Evolutionary conservation across 495 filamentous ascomycete species (phyloP), one percentile per base, ranked within the genome.

Genomic region (Hypoxylon trugodes): DNA sequence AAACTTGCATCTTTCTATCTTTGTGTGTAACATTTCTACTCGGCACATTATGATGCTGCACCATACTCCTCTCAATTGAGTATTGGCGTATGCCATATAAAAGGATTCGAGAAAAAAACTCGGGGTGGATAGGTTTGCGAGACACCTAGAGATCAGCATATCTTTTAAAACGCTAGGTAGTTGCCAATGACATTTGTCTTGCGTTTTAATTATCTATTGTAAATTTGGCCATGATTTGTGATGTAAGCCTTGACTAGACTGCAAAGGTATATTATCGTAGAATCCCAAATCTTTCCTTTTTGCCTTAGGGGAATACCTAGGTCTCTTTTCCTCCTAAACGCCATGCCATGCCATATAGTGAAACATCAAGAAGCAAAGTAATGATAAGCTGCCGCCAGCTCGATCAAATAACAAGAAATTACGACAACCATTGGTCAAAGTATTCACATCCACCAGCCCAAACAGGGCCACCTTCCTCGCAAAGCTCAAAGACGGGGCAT

Each of bases 401-500:
- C 26, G 4, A n/a, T 22, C 15, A 6, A 15, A 30, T 21, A 10
- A 10, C 6, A 18, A 18, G 42, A 13, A 47, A n/a, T 30, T 62
- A 60, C 6, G 78, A 76, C 15, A 97, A 74, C 94, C 94, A 98
- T 3, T 87, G 83, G 50, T 87, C 81, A 69, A 96, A 97, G 68
- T 98, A 98, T 36, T 92, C 89, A 73, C 95, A 98, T 45, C 84
- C 96, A 52, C 87, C 89, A 1, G 95, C 91, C 71, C 88, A 95
- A 28, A 98, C 91, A 6, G 90, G 89, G 1, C 92, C 93, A 4
- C 89, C 92, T 50, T 95, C 90, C 42, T 89, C 89, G 74, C 95
- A 98, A 15, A 97, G 79, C 33, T 89, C 86, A 76, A 97, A 96
- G n/a, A 97, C 95, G 0, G 96, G 95, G 72, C 95, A 98, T 59